phyloP scores from a whole-genome alignment of 202 grass and related monocot genomes.

The Carex arenaria region DNA sequence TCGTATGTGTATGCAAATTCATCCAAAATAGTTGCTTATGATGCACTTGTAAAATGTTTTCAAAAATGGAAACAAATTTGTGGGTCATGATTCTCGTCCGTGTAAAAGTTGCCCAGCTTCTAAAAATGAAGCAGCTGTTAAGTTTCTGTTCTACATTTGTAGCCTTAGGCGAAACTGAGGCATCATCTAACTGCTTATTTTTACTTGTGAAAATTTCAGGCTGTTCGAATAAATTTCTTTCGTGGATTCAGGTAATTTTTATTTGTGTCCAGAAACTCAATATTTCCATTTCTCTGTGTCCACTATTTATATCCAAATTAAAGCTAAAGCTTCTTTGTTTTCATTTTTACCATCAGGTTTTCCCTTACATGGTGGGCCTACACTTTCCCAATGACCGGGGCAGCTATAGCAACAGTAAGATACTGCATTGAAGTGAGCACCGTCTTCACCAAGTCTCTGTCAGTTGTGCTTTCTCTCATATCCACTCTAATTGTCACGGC shows the following conservation, averaged over 20 bases:
- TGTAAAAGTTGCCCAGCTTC: no score
- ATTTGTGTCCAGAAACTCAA: not conserved
- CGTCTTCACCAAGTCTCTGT: conserved; percentile 56
- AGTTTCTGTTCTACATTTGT: not conserved
- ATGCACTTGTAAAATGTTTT: not conserved
- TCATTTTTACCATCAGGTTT: conserved; percentile 32
- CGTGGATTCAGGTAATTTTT: conserved; percentile 55
- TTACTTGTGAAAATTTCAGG: conserved; percentile 32
- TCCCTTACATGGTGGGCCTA: conserved; percentile 95
- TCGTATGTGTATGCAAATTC: not conserved
- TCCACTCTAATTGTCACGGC: conserved; percentile 52
- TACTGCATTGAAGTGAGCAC: conserved; percentile 85
- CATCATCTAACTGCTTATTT: not conserved
- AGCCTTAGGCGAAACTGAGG: not conserved
- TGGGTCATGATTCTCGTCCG: not conserved
- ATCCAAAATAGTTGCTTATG: not conserved
- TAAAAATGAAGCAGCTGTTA: not conserved
- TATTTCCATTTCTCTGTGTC: not conserved
- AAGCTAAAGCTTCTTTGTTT: not conserved
- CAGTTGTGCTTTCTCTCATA: conserved; percentile 51
- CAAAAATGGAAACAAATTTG: not conserved
- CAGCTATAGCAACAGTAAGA: conserved; percentile 54
- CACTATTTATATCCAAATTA: not conserved
- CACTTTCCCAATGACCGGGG: conserved; percentile 89
- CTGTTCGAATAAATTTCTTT: conserved; percentile 75